Evolutionary conservation across 2,329 filamentous ascomycete species (phyloP), one percentile per base, ranked within the genome.

Genomic region (Fusarium aywerte): DNA sequence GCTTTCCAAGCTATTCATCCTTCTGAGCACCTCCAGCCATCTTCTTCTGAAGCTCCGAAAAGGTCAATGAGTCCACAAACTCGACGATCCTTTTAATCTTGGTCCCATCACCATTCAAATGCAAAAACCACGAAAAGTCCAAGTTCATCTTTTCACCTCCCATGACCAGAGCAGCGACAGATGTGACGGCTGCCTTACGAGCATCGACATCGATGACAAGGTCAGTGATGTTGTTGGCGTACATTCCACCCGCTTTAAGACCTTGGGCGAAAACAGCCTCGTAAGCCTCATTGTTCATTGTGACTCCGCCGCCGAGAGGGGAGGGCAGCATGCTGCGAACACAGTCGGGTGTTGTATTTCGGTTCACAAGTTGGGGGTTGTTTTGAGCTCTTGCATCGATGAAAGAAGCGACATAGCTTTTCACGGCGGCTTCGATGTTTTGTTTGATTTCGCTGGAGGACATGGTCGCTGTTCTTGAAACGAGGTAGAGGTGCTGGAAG

Each of bases 111-210:
- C 62, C 48, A 3, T 49, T 68, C 0, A 68, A 57, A 10, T 61
- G 39, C 5, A 68, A 12, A 11, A 68, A 61, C 65, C 65, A 68
- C 0, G 47, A 42, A 20, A 61, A 59, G 7, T 68, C 65, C 55
- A 65, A 18, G 2, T 13, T 38, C 3, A 61, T 15, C 1, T 44
- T 45, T 10, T 68, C 55, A 0, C 65, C 60, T 2, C 49, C 39
- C 15, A 49, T 48, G 1, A 58, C 36, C 32, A 68, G 33, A 3
- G 62, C 44, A 0, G 48, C 35, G 11, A 62, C 27, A 4, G 65
- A 45, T 1, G 60, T 68, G 1, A 52, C 59, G 1, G 65, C 50
- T 0, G 65, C 65, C 1, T 65, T 68, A 2, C 55, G 42, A 1
- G 48, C 36, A 1, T 61, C 48, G 11, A 33, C 48, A 15, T 68